Evolutionary conservation across 83 land plant species (phyloP), one percentile per base, ranked within the genome.

Genomic region (Diphasiastrum complanatum): DNA sequence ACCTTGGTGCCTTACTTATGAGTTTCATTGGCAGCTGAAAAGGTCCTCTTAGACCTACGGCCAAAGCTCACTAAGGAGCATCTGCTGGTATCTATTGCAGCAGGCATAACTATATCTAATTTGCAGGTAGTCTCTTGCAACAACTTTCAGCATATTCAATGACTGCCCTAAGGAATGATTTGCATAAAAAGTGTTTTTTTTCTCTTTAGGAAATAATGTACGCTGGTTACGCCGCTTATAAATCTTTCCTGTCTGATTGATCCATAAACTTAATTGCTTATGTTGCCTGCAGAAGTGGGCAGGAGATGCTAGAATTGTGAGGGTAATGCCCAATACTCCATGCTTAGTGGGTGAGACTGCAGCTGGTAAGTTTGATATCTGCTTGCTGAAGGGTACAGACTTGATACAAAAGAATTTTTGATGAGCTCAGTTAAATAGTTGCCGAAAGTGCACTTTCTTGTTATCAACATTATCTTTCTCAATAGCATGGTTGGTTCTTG

Each of bases 311-410:
- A 75, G 95, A 61, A 56, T 91, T 40, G 87, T 91, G 31, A 82
- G 97, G 63, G 97, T 91, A 25, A 91, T 91, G 90, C 97, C 97
- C 19, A 91, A 91, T 60, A 80, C 89, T 24, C 95, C 97, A 29
- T 72, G 90, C 24, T 79, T 85, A 43, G 95, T 91, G 36, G 95
- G 95, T 29, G 76, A 77, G 54, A 83, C 83, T 31, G 95, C 97
- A 48, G 79, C 95, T 68, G 97, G 97, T 87, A 70, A 70, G n/a
- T 11, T 33, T n/a, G n/a, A n/a, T n/a, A n/a, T n/a, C n/a, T n/a
- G n/a, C n/a, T n/a, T n/a, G n/a, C n/a, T n/a, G n/a, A n/a, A n/a
- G n/a, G n/a, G n/a, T n/a, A n/a, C n/a, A n/a, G n/a, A n/a, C n/a
- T n/a, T n/a, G n/a, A n/a, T n/a, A n/a, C n/a, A n/a, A n/a, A n/a